These are phyloP conservation scores for Aureobasidium sp. DNA, from an alignment of 2,329 filamentous ascomycete species.

Conservation along the genomic window DNA sequence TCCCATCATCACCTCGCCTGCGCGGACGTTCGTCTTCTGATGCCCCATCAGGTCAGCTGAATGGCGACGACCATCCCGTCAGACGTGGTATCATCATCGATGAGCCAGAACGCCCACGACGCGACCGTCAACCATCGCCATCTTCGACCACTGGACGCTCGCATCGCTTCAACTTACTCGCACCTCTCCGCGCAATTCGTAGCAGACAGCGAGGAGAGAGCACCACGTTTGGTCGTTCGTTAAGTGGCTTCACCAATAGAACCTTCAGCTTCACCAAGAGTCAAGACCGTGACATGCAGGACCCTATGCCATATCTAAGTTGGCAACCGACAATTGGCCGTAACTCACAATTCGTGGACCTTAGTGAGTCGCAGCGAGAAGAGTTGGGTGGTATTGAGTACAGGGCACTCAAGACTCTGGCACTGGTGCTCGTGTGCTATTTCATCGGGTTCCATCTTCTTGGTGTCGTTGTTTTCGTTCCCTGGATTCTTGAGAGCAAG, in stretches of 20 bases:
- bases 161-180: slow-evolving; percentile 17
- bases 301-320: slow-evolving; percentile 79
- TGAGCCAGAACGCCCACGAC: slow-evolving; percentile 48
- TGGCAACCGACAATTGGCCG: slow-evolving; percentile 88
- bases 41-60: slow-evolving; percentile 22
- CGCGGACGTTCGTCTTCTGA: neutral
- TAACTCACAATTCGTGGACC: slow-evolving; percentile 84
- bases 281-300: slow-evolving; percentile 43
- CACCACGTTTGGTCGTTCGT: slow-evolving; percentile 9
- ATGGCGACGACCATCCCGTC: slow-evolving; percentile 34
- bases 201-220: neutral
- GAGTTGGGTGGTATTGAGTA: slow-evolving; percentile 97
- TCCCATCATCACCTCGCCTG: slow-evolving; percentile 4
- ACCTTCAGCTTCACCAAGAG: slow-evolving; percentile 23
- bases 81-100: slow-evolving; percentile 60
- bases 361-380: slow-evolving; percentile 86
- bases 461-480: slow-evolving; percentile 64
- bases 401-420: slow-evolving; percentile 78
- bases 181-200: neutral
- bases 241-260: slow-evolving; percentile 17
- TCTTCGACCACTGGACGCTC: neutral
- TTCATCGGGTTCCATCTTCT: slow-evolving; percentile 78
- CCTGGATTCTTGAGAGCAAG: slow-evolving; percentile 66
- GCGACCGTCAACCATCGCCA: slow-evolving; percentile 18
- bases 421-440: slow-evolving; percentile 68